These are phyloP conservation scores for Mycena alexandri DNA, from an alignment of 768 basidiomycete species.

Conservation along the genomic window DNA sequence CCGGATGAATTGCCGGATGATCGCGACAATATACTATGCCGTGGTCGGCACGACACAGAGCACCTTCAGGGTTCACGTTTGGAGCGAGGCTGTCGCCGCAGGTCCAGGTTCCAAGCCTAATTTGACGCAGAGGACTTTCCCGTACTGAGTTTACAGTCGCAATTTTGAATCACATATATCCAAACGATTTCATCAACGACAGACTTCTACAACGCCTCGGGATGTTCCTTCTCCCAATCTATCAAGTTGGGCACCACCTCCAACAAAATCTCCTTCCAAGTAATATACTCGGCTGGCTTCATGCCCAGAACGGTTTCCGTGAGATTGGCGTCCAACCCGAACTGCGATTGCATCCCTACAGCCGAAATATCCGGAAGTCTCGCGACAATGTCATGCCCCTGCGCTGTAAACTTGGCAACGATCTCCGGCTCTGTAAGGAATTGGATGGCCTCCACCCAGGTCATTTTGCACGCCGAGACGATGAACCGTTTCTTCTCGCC, in stretches of 20 bases:
- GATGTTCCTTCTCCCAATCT: slow-evolving; percentile 20
- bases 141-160: too few species aligned
- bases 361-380: slow-evolving; percentile 9
- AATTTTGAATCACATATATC: too few species aligned
- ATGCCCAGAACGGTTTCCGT: slow-evolving; percentile 18
- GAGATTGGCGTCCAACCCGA: slow-evolving; percentile 8
- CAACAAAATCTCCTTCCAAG: slow-evolving; percentile 24
- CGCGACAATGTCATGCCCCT: slow-evolving; percentile 13
- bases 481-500: slow-evolving; percentile 29
- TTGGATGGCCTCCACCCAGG: slow-evolving; percentile 21
- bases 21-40: too few species aligned
- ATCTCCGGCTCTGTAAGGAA: slow-evolving; percentile 16
- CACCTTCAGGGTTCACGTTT: too few species aligned
- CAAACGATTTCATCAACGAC: not conserved
- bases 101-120: too few species aligned
- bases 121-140: too few species aligned
- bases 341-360: not conserved
- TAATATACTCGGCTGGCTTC: slow-evolving; percentile 3
- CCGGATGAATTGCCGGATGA: too few species aligned
- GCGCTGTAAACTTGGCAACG: slow-evolving; percentile 4
- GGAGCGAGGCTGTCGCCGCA: too few species aligned
- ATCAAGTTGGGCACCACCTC: slow-evolving; percentile 19
- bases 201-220: not conserved
- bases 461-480: slow-evolving; percentile 8
- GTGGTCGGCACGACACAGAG: too few species aligned